Evolutionary conservation across 805 yeast genomes (phyloP).

Genomic region (Kazachstania kunashirensis): DNA sequence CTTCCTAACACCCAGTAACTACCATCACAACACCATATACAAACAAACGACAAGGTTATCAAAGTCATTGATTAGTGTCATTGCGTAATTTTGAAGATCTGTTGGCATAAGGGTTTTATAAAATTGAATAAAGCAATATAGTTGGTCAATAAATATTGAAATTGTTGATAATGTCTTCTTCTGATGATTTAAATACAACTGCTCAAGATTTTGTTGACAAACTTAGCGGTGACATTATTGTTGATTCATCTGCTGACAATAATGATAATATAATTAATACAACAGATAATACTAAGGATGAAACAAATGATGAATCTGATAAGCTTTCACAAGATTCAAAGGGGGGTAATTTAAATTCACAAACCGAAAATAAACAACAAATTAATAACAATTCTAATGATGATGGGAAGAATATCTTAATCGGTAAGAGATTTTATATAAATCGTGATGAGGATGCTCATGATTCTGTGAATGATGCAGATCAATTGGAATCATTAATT

Average conservation of each 20-base stretch:
- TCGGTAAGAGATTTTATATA: conserved; percentile 15
- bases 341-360: no score
- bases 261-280: no score
- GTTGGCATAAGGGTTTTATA: no score
- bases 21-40: conserved; percentile 7
- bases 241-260: background rate
- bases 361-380: background rate
- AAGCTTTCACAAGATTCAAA: no score
- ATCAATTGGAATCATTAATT: conserved; percentile 14
- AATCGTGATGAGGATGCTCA: conserved; percentile 20
- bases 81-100: no score
- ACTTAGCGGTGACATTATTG: conserved; percentile 1
- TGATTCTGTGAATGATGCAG: conserved; percentile 17
- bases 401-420: conserved; percentile 3
- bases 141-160: no score
- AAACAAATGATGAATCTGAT: no score
- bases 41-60: conserved; percentile 1
- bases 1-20: conserved; percentile 4
- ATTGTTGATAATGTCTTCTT: background rate
- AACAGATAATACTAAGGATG: no score
- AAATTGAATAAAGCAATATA: no score
- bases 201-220: conserved; percentile 5
- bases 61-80: no score
- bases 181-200: conserved; percentile 1
- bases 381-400: background rate